Evolutionary conservation across 257 asterid species (phyloP).

Genomic region (Coffea canephora): DNA sequence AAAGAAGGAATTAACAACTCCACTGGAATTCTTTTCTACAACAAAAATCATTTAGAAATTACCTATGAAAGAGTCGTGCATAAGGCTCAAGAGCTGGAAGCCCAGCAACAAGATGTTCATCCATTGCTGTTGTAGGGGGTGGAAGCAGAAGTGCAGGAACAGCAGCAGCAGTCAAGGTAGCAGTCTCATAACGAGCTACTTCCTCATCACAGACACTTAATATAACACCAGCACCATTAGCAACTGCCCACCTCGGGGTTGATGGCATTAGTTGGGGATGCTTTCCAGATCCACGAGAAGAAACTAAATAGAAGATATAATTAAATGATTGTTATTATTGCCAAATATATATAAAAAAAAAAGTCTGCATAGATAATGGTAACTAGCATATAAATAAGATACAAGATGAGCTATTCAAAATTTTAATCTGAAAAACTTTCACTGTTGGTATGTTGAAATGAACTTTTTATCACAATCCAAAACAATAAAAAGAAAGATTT

Average conservation of each 20-base stretch:
- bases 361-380: neutral
- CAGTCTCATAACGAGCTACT: constrained; percentile 97
- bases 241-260: constrained; percentile 99
- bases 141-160: constrained; percentile 99
- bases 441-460: neutral
- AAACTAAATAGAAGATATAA: constrained; percentile 46
- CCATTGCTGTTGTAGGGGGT: constrained; percentile 97
- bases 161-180: constrained; percentile 93
- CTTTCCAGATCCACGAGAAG: constrained; percentile 97
- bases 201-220: constrained; percentile 98
- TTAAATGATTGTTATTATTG: neutral
- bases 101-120: constrained; percentile 99
- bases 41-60: constrained; percentile 18
- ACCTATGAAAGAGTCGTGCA: constrained; percentile 96
- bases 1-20: constrained; percentile 21
- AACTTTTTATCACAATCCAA: neutral
- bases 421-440: neutral
- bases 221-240: constrained; percentile 99
- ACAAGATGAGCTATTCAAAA: neutral
- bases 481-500: neutral
- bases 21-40: neutral
- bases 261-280: constrained; percentile 97
- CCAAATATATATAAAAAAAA: too few relatives aligned
- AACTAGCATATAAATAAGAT: neutral
- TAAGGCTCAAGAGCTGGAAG: constrained; percentile 99